Evolutionary conservation across 768 basidiomycete genomes (phyloP), one percentile per base, ranked within the genome.

Genomic region (Calocybe cyanea): DNA sequence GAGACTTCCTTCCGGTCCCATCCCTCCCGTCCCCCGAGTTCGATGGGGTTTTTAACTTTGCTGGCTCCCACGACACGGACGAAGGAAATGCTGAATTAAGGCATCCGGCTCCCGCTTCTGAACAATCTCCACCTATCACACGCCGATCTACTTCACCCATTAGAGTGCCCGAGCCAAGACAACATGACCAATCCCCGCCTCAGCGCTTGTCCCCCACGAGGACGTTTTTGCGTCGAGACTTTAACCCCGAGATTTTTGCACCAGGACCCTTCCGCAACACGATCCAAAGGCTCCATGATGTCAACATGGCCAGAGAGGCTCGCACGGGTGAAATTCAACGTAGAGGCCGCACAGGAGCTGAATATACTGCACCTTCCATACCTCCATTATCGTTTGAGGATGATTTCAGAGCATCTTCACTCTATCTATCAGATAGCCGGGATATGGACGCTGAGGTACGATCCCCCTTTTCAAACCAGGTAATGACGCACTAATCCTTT

Each of bases 241-340:
- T 72, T 10, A 59, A 72, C 51, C 63, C 69, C 0, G 60, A 65
- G 10, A 56, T 63, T 1, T 73, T 71, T 51, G 64, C 65, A 7
- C 69, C 74, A 35, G 76, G 77, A 3, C 71, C 72, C 1, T 77
- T 77, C 62, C 59, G 75, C 20, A 71, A 71, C 40, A 76, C 77
- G 2, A 61, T 79, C 48, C 68, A 71, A 43, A 63, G 70, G 30
- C 43, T 61, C 3, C 42, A 45, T 18, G 42, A 55, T 17, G 25
- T 50, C 13, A 39, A 46, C 32, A 48, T 23, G 21, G 57, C 59
- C 4, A 48, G 51, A 35, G 58, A 57, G 25, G 47, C 44, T 30
- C 23, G 38, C 7, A 20, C 38, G 4, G 17, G 39, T 34, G 44
- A 36, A 18, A 17, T 37, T 19, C 52, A 46, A 17, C 13, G 41